These are phyloP conservation scores for Podaxis carcinomalis DNA, from an alignment of 768 basidiomycete species.

Conservation along the genomic window DNA sequence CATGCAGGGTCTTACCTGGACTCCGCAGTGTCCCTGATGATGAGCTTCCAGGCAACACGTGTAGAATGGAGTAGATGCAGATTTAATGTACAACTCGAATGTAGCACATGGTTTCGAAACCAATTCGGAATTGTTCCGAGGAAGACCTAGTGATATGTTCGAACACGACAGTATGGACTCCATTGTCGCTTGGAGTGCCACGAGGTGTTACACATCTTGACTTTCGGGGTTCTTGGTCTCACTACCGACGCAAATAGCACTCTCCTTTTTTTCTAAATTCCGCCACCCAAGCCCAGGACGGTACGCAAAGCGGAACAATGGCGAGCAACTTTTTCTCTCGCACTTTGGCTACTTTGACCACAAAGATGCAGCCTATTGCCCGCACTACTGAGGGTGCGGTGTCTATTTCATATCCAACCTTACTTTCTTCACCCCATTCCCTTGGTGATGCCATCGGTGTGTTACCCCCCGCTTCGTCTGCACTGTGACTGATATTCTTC, in stretches of 20 bases:
- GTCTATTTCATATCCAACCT: conserved; percentile 23
- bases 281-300: neutral
- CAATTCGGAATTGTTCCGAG: neutral
- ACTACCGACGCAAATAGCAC: neutral
- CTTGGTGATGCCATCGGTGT: conserved; percentile 53
- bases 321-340: conserved; percentile 7
- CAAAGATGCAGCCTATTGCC: conserved; percentile 7
- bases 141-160: too few relatives aligned
- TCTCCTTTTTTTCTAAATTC: neutral
- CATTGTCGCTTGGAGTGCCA: neutral
- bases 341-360: conserved; percentile 9
- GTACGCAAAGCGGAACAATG: neutral
- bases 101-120: neutral
- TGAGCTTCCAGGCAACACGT: neutral
- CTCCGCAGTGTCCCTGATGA: neutral
- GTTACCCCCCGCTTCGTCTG: conserved; percentile 3
- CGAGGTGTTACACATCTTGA: neutral
- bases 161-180: neutral
- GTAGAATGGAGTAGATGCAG: neutral
- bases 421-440: conserved; percentile 22
- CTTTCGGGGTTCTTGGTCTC: neutral
- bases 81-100: neutral
- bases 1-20: neutral
- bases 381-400: conserved; percentile 26
- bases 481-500: neutral